Base-by-base conservation (phyloP, 768 basidiomycete genomes). In the Mrakia frigida region DNA sequence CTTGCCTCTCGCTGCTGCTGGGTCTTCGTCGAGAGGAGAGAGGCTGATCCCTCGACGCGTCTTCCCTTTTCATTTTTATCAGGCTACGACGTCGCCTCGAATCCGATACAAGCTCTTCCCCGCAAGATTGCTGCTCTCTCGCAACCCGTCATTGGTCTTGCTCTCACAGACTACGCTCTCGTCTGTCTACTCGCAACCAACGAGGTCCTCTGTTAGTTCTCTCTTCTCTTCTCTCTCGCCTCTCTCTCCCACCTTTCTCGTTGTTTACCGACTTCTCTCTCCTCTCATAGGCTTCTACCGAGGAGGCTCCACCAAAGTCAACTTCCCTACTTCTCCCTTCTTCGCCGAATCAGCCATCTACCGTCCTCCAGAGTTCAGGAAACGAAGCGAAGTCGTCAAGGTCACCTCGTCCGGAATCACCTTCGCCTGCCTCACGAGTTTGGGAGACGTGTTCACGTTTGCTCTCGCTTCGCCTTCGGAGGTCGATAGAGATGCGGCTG, bases 371-470 rank as follows among this genome's bases (percentile, higher is more conserved):
- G 91, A 91, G 77, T 89, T 90, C 18, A 83, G 87, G 50, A 87
- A 88, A 78, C 89, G 88, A 75, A 87, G 92, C 0, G 87, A 86
- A 70, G 92, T 98, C 69, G 85, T 86, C 56, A 97, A 94, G 82
- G 86, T 99, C 70, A 89, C 89, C 10, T 88, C 87, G 69, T 91
- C 89, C 78, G 94, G 94, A 28, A 89, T 90, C 59, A 85, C 87
- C 0, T 92, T 98, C 79, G 94, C 91, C 0, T 92, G 93, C 0
- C 84, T 98, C 5, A 91, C 92, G 0, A 88, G 87, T 0, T 90
- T 90, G 70, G 96, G 96, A n/a, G 96, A 98, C 82, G 88, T 98
- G 3, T 98, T 93, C 82, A 91, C 90, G 0, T 97, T 95, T 81
- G 84, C 86, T 4, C 83, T 88, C 0, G 81, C 81, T 0, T 82